These are phyloP conservation scores for Sordaria brevicollis DNA, from an alignment of 495 filamentous ascomycete species.

Conservation along the genomic window DNA sequence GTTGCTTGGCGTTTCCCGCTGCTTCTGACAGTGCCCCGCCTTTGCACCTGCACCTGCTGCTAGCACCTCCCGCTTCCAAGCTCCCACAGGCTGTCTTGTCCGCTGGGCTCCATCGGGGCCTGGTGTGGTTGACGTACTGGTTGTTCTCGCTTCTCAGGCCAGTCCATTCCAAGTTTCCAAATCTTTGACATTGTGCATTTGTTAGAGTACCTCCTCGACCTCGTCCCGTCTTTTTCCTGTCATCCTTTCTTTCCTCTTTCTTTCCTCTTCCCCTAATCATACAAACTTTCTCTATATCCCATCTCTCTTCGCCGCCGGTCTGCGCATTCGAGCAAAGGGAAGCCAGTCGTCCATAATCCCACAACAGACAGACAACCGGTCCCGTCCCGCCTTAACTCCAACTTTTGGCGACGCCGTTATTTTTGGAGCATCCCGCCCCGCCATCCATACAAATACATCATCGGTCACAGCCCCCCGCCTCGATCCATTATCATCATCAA, in stretches of 20 bases:
- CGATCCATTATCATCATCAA: neutral
- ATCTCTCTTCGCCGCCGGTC: neutral
- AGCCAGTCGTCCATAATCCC: neutral
- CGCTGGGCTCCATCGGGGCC: neutral
- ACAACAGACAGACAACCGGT: neutral
- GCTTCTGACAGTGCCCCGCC: neutral
- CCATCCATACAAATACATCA: neutral
- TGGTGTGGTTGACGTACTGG: neutral
- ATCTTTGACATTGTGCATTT: neutral
- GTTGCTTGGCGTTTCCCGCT: neutral
- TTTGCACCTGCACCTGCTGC: neutral
- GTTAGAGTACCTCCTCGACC: too few relatives aligned
- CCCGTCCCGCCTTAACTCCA: neutral
- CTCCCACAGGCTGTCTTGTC: neutral
- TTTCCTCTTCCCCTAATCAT: neutral
- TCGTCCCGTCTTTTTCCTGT: neutral
- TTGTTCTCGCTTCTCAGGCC: neutral
- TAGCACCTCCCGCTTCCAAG: neutral
- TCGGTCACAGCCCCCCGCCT: neutral
- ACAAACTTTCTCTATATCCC: neutral
- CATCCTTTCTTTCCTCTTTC: neutral
- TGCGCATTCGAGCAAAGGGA: neutral
- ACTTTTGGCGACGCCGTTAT: neutral
- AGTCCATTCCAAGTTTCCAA: neutral
- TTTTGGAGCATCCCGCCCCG: neutral